Evolutionary conservation across 2,329 filamentous ascomycete genomes (phyloP).

Genomic region (Trichoderma atrobrunneum): DNA sequence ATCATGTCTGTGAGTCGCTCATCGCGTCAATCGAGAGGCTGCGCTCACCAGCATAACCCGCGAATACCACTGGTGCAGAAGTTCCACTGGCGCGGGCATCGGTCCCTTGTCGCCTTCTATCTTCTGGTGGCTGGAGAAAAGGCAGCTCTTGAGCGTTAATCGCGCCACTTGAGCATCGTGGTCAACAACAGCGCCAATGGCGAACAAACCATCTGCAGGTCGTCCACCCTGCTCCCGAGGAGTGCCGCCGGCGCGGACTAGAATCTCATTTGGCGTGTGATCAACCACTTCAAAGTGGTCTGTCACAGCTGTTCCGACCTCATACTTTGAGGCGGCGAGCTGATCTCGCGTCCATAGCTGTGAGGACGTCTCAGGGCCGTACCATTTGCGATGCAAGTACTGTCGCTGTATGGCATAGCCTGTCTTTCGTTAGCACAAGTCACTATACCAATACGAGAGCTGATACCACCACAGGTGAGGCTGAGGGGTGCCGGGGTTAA

Average conservation of each 20-base stretch:
- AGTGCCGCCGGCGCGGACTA: constrained; percentile 64
- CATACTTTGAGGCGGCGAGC: constrained; percentile 55
- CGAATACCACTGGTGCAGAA: constrained; percentile 42
- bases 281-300: constrained; percentile 72
- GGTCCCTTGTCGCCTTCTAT: constrained; percentile 34
- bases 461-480: background rate
- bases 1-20: background rate
- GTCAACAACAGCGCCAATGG: constrained; percentile 61
- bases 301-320: constrained; percentile 61
- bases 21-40: background rate
- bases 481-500: background rate
- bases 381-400: constrained; percentile 45
- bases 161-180: constrained; percentile 58
- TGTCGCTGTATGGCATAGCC: constrained; percentile 58
- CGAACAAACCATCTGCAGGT: constrained; percentile 63
- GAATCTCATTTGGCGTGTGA: constrained; percentile 58
- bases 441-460: background rate
- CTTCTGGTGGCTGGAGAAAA: constrained; percentile 49
- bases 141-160: constrained; percentile 61
- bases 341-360: constrained; percentile 61
- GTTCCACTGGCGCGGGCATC: constrained; percentile 31
- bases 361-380: constrained; percentile 50
- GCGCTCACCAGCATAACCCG: constrained; percentile 31
- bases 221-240: constrained; percentile 56
- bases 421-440: constrained; percentile 25